Evolutionary conservation across 495 filamentous ascomycete genomes (phyloP).

Genomic region (Talaromyces nanjingensis): DNA sequence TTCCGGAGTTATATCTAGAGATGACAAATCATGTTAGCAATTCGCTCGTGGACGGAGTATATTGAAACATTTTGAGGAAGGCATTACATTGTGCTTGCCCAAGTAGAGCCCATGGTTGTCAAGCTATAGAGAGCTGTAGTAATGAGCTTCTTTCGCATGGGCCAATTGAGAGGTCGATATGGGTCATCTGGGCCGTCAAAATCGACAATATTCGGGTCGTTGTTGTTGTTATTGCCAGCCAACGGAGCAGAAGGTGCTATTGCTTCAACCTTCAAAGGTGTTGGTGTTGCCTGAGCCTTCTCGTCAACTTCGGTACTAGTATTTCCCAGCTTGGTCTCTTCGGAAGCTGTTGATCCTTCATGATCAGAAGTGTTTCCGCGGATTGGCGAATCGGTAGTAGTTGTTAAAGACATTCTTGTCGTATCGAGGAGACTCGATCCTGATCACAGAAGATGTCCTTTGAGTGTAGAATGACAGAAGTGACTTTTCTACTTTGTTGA

Average conservation of each 20-base stretch:
- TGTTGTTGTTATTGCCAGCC: background rate
- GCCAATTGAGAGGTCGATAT: slow-evolving; percentile 57
- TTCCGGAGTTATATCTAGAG: background rate
- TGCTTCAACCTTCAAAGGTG: background rate
- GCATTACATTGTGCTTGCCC: background rate
- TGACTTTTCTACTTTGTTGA: background rate
- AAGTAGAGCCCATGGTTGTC: background rate
- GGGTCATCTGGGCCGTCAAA: slow-evolving; percentile 58
- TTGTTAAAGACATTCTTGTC: background rate
- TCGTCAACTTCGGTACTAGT: background rate
- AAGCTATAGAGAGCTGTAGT: background rate
- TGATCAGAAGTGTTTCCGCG: background rate
- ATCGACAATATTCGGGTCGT: slow-evolving; percentile 46
- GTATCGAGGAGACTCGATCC: background rate
- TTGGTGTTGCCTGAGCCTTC: background rate
- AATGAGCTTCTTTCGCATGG: slow-evolving; percentile 35
- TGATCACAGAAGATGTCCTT: background rate
- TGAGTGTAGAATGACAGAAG: background rate
- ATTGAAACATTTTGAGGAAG: background rate
- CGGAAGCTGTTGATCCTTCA: background rate
- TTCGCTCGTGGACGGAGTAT: background rate
- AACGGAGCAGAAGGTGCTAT: background rate
- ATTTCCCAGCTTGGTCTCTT: background rate
- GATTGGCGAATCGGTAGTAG: background rate
- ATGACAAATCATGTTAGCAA: background rate